These are phyloP conservation scores for Annulohypoxylon stygium DNA, from an alignment of 495 filamentous ascomycete species.

Conservation along the genomic window DNA sequence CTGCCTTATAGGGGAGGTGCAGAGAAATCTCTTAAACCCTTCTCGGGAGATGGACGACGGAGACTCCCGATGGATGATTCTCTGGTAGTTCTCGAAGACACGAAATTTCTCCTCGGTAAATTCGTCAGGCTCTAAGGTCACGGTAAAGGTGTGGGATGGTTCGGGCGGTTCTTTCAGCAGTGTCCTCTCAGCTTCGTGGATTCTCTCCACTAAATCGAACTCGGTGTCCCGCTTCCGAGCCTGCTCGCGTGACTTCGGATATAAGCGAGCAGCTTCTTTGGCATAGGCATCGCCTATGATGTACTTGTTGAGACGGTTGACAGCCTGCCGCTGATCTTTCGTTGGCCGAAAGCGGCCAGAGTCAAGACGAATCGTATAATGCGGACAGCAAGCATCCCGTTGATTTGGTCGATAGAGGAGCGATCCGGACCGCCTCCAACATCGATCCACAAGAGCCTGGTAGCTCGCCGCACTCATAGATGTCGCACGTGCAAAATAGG, in stretches of 20 bases:
- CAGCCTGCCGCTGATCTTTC: constrained; percentile 85
- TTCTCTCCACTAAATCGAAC: constrained; percentile 77
- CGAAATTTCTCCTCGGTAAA: constrained; percentile 90
- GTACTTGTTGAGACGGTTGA: constrained; percentile 92
- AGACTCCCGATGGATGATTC: constrained; percentile 80
- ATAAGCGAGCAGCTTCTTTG: constrained; percentile 75
- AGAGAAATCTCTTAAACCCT: constrained; percentile 88
- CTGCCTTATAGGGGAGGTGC: constrained; percentile 77
- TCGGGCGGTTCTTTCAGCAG: constrained; percentile 69
- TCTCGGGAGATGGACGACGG: constrained; percentile 72
- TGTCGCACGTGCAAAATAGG: constrained; percentile 81
- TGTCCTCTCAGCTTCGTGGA: constrained; percentile 75
- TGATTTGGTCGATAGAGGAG: constrained; percentile 94
- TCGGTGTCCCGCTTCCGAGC: constrained; percentile 77
- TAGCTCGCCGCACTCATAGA: constrained; percentile 80
- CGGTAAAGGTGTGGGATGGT: constrained; percentile 82
- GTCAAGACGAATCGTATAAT: constrained; percentile 91
- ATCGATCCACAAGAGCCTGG: constrained; percentile 83
- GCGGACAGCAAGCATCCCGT: constrained; percentile 87
- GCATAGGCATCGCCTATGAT: constrained; percentile 84
- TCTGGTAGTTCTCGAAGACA: constrained; percentile 90
- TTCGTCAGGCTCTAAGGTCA: constrained; percentile 82
- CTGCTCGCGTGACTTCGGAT: constrained; percentile 85
- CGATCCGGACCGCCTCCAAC: constrained; percentile 87
- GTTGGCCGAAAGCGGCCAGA: constrained; percentile 75